A percentile compares a stretch with the other conserved stretches of the same genome.
These are phyloP conservation scores for Paraconiothyrium brasiliense DNA, from an alignment of 2,329 filamentous ascomycete genomes.

Conservation along the genomic window DNA sequence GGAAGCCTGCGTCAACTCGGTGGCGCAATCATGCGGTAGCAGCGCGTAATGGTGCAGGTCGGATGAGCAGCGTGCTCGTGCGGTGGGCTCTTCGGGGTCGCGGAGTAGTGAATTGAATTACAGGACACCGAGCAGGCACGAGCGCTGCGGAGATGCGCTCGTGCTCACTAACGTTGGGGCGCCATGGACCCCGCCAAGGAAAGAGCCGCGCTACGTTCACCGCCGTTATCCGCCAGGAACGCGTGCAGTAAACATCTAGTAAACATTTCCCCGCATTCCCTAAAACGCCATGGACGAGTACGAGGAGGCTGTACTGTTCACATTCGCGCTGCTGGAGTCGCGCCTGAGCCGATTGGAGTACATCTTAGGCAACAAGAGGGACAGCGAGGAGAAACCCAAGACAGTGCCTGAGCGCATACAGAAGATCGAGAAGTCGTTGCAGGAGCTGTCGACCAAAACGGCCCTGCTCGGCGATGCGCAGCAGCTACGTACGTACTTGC, in stretches of 20 bases:
- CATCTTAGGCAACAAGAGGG: slow-evolving; percentile 49
- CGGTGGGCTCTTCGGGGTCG: slow-evolving; percentile 1
- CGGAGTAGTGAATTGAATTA: slow-evolving; percentile 4
- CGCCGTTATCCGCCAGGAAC: slow-evolving; percentile 8
- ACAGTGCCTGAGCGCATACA: slow-evolving; percentile 48
- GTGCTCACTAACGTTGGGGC: slow-evolving; percentile 27
- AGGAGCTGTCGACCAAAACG: slow-evolving; percentile 52
- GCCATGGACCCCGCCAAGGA: slow-evolving; percentile 11
- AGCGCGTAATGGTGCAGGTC: slow-evolving; percentile 3
- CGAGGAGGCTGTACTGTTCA: slow-evolving; percentile 52
- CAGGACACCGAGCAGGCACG: slow-evolving; percentile 9
- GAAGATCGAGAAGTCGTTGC: slow-evolving; percentile 48
- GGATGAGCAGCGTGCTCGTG: slow-evolving; percentile 9
- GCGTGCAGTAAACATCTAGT: slow-evolving; percentile 18
- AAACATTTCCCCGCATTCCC: slow-evolving; percentile 22
- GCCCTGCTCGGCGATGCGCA: slow-evolving; percentile 52
- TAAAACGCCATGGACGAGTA: slow-evolving; percentile 46
- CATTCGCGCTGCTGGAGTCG: slow-evolving; percentile 56
- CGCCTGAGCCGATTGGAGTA: slow-evolving; percentile 57
- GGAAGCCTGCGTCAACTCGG: slow-evolving; percentile 26
- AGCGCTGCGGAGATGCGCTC: slow-evolving; percentile 7
- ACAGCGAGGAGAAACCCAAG: slow-evolving; percentile 33
- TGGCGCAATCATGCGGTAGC: slow-evolving; percentile 39
- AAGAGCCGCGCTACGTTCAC: slow-evolving; percentile 25
- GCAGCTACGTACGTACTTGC: slow-evolving; percentile 43